These are phyloP conservation scores for Lepiota venenata DNA, from an alignment of 768 basidiomycete genomes.

Conservation along the genomic window DNA sequence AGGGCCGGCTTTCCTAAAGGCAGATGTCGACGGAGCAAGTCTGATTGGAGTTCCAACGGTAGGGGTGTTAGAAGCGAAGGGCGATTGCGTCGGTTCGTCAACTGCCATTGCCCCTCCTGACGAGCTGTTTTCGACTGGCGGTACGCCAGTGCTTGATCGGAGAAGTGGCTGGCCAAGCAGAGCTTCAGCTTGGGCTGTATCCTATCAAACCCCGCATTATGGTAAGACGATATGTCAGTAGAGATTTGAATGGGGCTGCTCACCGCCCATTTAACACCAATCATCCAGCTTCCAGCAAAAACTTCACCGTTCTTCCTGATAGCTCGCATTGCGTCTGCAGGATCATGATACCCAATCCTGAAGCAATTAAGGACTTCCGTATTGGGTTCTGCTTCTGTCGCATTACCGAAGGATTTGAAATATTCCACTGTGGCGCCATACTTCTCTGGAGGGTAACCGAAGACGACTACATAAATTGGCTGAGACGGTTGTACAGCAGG, in stretches of 20 bases:
- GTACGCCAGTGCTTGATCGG: conserved; percentile 20
- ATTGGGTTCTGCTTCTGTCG: conserved; percentile 66
- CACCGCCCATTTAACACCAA: conserved; percentile 86
- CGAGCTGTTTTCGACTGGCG: conserved; percentile 19
- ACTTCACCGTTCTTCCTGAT: conserved; percentile 83
- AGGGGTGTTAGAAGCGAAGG: conserved; percentile 29
- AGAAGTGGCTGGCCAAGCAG: conserved; percentile 39
- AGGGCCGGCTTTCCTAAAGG: conserved; percentile 53
- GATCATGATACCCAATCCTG: conserved; percentile 67
- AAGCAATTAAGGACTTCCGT: conserved; percentile 78
- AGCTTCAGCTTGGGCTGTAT: conserved; percentile 54
- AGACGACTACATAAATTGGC: conserved; percentile 69
- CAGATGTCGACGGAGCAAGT: conserved; percentile 69
- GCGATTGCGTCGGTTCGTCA: conserved; percentile 32
- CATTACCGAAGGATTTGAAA: conserved; percentile 68
- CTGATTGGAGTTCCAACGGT: conserved; percentile 67
- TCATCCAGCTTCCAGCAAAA: conserved; percentile 72
- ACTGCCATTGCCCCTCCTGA: conserved; percentile 43
- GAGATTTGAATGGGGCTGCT: conserved; percentile 24
- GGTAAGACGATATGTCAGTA: conserved; percentile 10
- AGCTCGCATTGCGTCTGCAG: conserved; percentile 74
- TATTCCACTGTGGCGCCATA: conserved; percentile 70
- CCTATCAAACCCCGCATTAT: conserved; percentile 33
- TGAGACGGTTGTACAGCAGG: conserved; percentile 30
- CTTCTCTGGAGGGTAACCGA: conserved; percentile 85